Conservation (phyloP, 495 filamentous ascomycete species). For the Penicillium longicatenatum region DNA sequence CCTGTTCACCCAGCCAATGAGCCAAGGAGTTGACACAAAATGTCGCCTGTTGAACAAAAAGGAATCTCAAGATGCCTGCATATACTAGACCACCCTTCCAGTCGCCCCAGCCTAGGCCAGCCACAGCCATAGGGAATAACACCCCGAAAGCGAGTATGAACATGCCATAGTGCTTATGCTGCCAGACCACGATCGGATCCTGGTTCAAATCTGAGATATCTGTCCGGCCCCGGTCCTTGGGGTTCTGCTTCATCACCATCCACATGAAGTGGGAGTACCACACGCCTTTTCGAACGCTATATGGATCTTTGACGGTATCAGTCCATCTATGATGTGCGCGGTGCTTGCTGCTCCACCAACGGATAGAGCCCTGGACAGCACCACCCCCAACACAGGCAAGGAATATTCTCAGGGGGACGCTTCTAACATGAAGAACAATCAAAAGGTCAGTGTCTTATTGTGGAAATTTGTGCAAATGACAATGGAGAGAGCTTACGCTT, state of each 20-base stretch:
- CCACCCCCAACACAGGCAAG: conserved; percentile 84
- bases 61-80: conserved; percentile 82
- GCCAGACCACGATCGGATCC: conserved; percentile 83
- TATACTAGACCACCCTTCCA: conserved; percentile 85
- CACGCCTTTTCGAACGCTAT: conserved; percentile 89
- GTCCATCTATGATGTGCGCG: conserved; percentile 93
- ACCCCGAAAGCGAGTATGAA: conserved; percentile 77
- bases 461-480: not conserved
- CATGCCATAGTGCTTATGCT: conserved; percentile 83
- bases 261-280: conserved; percentile 87
- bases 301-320: conserved; percentile 93
- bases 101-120: conserved; percentile 80
- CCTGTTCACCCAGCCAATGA: conserved; percentile 87
- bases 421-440: conserved; percentile 51
- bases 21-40: conserved; percentile 85
- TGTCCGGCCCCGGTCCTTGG: conserved; percentile 79
- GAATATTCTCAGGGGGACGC: conserved; percentile 76
- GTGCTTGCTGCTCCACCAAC: conserved; percentile 92
- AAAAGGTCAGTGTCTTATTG: not conserved
- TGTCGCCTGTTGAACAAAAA: conserved; percentile 96
- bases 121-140: conserved; percentile 74
- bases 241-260: conserved; percentile 87
- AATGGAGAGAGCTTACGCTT: conserved; percentile 15
- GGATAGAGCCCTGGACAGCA: conserved; percentile 85
- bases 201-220: conserved; percentile 93